Evolutionary conservation across 345 rosid species (phyloP).

Genomic region (Sapria himalayana): DNA sequence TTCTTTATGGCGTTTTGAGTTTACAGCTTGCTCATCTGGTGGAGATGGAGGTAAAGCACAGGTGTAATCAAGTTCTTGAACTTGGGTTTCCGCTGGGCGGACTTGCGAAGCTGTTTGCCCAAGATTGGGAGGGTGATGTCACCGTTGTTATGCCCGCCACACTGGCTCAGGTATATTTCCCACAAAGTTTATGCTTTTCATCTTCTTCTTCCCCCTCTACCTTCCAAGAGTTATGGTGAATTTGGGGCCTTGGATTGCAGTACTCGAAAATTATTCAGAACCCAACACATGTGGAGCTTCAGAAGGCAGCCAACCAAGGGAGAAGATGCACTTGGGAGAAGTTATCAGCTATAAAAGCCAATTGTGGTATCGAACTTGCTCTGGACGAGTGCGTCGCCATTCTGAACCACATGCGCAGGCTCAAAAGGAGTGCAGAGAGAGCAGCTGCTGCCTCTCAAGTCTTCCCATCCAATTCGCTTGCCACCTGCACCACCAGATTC

Average conservation of each 20-base stretch:
- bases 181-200: conserved; percentile 2
- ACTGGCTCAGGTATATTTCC: conserved; percentile 71
- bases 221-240: neutral
- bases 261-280: conserved; percentile 73
- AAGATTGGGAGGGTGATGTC: conserved; percentile 98
- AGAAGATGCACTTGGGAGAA: conserved; percentile 99
- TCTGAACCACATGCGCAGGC: conserved; percentile 90
- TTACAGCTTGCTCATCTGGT: conserved; percentile 69
- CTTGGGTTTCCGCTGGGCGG: conserved; percentile 94
- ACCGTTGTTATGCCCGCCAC: conserved; percentile 98
- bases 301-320: conserved; percentile 82
- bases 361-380: conserved; percentile 91
- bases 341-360: conserved; percentile 90
- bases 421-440: conserved; percentile 77
- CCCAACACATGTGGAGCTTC: conserved; percentile 53
- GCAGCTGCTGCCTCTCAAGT: conserved; percentile 46
- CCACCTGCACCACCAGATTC: conserved; percentile 27
- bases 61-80: conserved; percentile 69
- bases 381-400: conserved; percentile 90
- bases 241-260: conserved; percentile 14
- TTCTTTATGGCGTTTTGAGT: neutral
- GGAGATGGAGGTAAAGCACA: conserved; percentile 94
- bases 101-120: conserved; percentile 79
- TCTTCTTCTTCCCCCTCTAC: neutral
- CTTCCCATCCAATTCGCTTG: conserved; percentile 41